Evolutionary conservation across 306 rosid genomes (phyloP).

Genomic region (Oemleria cerasiformis): DNA sequence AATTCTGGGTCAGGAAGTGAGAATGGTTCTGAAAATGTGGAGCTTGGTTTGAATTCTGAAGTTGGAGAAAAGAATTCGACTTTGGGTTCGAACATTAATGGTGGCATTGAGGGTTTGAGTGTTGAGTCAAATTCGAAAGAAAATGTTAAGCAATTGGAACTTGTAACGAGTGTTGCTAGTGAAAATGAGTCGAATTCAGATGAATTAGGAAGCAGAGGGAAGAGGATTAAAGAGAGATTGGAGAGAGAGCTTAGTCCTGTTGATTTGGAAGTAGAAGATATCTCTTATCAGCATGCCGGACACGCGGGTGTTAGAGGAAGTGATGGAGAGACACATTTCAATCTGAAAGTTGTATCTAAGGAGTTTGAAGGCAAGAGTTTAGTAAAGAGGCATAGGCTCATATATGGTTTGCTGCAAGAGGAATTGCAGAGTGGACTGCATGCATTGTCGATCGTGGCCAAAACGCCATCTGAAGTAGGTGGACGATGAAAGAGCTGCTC

Average conservation of each 20-base stretch:
- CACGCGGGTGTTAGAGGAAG: slow-evolving; percentile 72
- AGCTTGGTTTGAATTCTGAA: slow-evolving; percentile 20
- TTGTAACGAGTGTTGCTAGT: not conserved
- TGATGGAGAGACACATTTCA: slow-evolving; percentile 85
- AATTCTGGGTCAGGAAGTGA: slow-evolving; percentile 11
- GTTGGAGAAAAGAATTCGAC: slow-evolving; percentile 4
- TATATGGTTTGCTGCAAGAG: slow-evolving; percentile 64
- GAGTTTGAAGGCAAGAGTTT: slow-evolving; percentile 84
- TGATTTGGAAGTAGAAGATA: slow-evolving; percentile 63
- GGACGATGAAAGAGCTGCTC: slow-evolving; percentile 26
- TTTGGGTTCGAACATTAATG: not conserved
- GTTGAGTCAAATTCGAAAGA: slow-evolving; percentile 10
- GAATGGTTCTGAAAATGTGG: slow-evolving; percentile 24
- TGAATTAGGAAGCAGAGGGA: slow-evolving; percentile 64
- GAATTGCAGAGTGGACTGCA: slow-evolving; percentile 79
- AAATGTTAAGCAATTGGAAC: slow-evolving; percentile 15
- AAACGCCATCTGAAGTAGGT: slow-evolving; percentile 62
- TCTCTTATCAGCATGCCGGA: slow-evolving; percentile 86
- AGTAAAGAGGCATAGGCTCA: slow-evolving; percentile 82
- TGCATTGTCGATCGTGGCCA: slow-evolving; percentile 77
- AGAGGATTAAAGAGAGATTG: slow-evolving; percentile 74
- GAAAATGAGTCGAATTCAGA: slow-evolving; percentile 17
- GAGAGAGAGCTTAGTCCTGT: slow-evolving; percentile 54
- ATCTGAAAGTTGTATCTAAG: slow-evolving; percentile 61
- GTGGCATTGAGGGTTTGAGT: not conserved